Evolutionary conservation across 2,329 filamentous ascomycete genomes (phyloP), one percentile per base, ranked within the genome.

Genomic region (Penicillium thymicola): DNA sequence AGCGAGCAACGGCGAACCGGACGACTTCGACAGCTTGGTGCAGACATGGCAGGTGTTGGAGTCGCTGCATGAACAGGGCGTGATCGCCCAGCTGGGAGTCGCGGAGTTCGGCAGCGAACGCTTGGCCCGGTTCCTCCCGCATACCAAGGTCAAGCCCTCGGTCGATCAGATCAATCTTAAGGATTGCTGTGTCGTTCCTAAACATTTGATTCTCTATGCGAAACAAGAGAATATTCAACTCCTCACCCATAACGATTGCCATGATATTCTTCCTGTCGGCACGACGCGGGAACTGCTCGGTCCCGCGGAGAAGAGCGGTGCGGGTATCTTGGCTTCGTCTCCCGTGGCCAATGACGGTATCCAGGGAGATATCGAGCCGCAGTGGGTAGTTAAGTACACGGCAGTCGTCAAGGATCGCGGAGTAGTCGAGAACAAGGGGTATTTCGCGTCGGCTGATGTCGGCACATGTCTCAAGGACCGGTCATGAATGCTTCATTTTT

Each of bases 351-450:
- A 78, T 5, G 78, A 79, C 62, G 74, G 89, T 0, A 78, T 96
- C 55, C 81, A 83, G 64, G 92, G 91, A 5, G 86, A 96, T 62
- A 82, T 97, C 47, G 83, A 85, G 57, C 92, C 94, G 28, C 87
- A 93, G 71, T 99, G 94, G 93, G 94, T 97, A 28, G 88, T 93
- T 64, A 96, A 97, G 72, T 99, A 99, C 72, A 97, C 93, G 37
- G 94, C 94, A 1, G 93, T 97, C 57, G 90, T 97, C 40, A 89
- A 89, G 73, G 89, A 97, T 72, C 82, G 94, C 52, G 94, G 94
- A 14, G 94, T 99, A 9, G 93, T 99, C 63, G 94, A 99, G 80
- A 96, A 94, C 72, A 99, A 97, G 79, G 94, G 94, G 8, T 97
- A 97, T 75, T 97, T 97, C 79, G 93, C 93, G 1, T 85, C 87